Conservation (phyloP, 164 flowering plant species). For the Litsea cubeba region DNA sequence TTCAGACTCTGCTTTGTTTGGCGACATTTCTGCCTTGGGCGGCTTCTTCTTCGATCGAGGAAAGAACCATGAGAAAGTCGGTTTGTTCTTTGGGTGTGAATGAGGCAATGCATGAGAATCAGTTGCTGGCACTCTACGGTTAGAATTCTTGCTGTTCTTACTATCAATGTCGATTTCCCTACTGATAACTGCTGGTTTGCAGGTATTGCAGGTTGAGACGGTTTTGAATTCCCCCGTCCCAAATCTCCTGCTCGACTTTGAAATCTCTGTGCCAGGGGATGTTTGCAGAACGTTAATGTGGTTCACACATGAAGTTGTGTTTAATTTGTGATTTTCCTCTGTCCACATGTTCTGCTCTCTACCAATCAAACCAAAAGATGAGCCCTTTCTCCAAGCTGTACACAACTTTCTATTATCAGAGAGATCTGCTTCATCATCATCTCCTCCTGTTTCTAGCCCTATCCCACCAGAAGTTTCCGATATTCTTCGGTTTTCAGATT, state of each 20-base stretch:
- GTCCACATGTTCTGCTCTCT: conserved; percentile 38
- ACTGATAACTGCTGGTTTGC: conserved; percentile 53
- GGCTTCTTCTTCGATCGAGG: conserved; percentile 59
- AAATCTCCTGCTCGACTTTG: conserved; percentile 49
- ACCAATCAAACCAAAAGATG: conserved; percentile 22
- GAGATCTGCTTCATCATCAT: conserved; percentile 12
- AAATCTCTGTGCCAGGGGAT: conserved; percentile 41
- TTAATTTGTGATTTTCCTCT: conserved; percentile 44
- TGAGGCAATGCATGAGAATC: conserved; percentile 51
- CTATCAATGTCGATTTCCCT: conserved; percentile 27
- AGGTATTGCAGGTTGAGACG: conserved; percentile 56
- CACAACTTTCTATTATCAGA: conserved; percentile 33
- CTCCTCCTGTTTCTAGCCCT: conserved; percentile 27
- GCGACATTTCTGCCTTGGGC: conserved; percentile 56
- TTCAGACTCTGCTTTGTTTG: conserved; percentile 50
- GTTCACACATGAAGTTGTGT: conserved; percentile 34
- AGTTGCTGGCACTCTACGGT: conserved; percentile 45
- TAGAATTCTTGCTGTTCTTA: conserved; percentile 33
- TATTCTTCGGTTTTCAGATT: conserved; percentile 26
- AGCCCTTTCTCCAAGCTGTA: conserved; percentile 35
- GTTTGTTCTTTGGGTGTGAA: conserved; percentile 42
- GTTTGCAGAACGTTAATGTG: conserved; percentile 38
- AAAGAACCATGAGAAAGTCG: conserved; percentile 61
- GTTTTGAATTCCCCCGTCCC: conserved; percentile 55
- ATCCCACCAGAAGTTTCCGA: conserved; percentile 52